phyloP scores from a whole-genome alignment of 768 basidiomycete species.

The Tricholoma terreum region DNA sequence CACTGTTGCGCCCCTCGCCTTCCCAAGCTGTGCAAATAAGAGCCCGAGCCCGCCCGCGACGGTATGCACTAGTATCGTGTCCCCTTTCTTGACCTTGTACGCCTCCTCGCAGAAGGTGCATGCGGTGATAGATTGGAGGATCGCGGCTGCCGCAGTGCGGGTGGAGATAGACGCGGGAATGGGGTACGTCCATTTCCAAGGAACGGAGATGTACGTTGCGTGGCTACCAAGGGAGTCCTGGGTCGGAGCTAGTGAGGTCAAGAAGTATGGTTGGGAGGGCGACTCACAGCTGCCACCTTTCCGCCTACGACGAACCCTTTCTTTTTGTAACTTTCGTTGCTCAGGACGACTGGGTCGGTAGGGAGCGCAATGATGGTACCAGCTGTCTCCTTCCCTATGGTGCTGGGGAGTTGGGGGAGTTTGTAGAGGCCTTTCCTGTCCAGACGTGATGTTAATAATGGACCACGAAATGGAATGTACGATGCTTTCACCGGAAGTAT shows the following conservation, averaged over 20 bases:
- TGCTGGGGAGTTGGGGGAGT: conserved; percentile 52
- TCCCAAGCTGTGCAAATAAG: conserved; percentile 64
- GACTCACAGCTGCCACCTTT: conserved; percentile 65
- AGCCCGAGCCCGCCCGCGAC: conserved; percentile 88
- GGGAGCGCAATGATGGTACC: conserved; percentile 78
- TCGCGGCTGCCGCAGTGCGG: conserved; percentile 59
- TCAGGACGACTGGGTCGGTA: conserved; percentile 55
- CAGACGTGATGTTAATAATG: background rate
- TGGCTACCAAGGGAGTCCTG: conserved; percentile 52
- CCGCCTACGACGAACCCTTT: conserved; percentile 66
- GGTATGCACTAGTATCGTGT: conserved; percentile 83
- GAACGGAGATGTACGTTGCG: conserved; percentile 69
- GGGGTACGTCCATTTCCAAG: conserved; percentile 60
- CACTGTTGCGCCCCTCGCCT: conserved; percentile 75
- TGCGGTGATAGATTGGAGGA: conserved; percentile 78
- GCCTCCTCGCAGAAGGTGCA: conserved; percentile 79
- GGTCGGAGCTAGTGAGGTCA: background rate
- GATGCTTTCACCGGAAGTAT: conserved; percentile 61
- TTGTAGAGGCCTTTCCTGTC: conserved; percentile 66
- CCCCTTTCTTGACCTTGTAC: conserved; percentile 76
- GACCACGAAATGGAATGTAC: background rate
- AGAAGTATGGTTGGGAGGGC: background rate
- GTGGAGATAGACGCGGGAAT: conserved; percentile 62
- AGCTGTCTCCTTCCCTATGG: conserved; percentile 74
- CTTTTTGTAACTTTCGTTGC: conserved; percentile 59